A percentile compares a stretch with the other conserved stretches of the same genome.
phyloP scores from a whole-genome alignment of 2,329 filamentous ascomycete genomes.

The Drechmeria coniospora region DNA sequence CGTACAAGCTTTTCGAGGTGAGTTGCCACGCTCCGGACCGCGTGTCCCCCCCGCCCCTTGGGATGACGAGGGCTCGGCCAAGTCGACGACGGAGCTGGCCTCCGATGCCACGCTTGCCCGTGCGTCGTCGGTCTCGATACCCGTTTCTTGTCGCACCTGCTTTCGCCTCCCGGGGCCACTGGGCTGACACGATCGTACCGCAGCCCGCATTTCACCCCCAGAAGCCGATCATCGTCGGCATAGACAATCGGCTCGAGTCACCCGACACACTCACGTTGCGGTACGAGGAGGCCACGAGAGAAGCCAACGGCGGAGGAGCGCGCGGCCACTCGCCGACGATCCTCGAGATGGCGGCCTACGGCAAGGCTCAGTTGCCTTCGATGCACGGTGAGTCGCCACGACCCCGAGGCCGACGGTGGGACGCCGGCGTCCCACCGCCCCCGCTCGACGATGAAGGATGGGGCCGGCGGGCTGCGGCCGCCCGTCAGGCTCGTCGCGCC shows the following conservation, averaged over 20 bases:
- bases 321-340: conserved; percentile 38
- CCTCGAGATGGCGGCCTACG: conserved; percentile 37
- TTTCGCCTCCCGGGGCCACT: conserved; percentile 1
- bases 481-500: no score
- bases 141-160: not conserved
- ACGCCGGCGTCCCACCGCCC: conserved; percentile 6
- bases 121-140: not conserved
- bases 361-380: conserved; percentile 62
- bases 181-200: conserved; percentile 10
- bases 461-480: no score
- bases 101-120: not conserved
- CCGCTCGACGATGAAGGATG: not conserved
- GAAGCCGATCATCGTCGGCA: conserved; percentile 38
- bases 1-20: conserved; percentile 45
- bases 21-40: conserved; percentile 23
- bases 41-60: conserved; percentile 11
- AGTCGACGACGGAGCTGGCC: not conserved
- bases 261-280: conserved; percentile 40
- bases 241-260: conserved; percentile 40
- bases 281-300: conserved; percentile 40
- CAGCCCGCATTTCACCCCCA: conserved; percentile 39
- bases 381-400: conserved; percentile 71
- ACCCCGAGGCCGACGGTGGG: not conserved
- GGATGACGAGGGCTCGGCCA: not conserved
- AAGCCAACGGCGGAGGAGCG: conserved; percentile 36